Conservation (phyloP, 257 asterid species). For the Linderniella brevidens region DNA sequence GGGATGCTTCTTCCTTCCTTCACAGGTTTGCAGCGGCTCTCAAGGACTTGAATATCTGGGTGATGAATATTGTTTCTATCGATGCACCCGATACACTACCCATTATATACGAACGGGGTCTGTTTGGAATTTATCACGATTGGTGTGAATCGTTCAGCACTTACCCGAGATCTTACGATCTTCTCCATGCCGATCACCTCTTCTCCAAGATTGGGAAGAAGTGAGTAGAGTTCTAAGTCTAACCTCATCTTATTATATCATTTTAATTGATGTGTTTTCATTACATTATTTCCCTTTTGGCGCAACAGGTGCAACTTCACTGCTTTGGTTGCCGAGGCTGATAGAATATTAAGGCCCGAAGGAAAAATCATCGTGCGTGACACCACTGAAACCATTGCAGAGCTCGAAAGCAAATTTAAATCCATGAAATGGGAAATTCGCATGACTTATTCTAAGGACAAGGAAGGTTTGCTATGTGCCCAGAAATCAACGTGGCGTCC, state of each 20-base stretch:
- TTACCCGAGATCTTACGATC: conserved; percentile 96
- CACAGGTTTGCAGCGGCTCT: conserved; percentile 93
- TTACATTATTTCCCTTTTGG: conserved; percentile 1
- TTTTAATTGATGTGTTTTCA: background rate
- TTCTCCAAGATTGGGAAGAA: conserved; percentile 71
- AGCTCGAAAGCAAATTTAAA: conserved; percentile 56
- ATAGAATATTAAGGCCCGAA: conserved; percentile 80
- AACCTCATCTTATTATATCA: too few relatives aligned
- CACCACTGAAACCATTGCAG: conserved; percentile 35
- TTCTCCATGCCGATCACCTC: conserved; percentile 95
- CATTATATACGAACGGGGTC: conserved; percentile 73
- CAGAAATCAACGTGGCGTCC: conserved; percentile 84
- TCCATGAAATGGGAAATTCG: conserved; percentile 80
- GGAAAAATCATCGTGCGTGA: conserved; percentile 85
- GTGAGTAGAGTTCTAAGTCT: conserved; percentile 14
- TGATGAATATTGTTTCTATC: conserved; percentile 70
- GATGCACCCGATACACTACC: conserved; percentile 94
- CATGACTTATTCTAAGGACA: conserved; percentile 75
- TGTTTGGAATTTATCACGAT: conserved; percentile 86
- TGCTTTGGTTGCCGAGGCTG: conserved; percentile 69
- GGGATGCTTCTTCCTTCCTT: background rate
- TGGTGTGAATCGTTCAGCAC: conserved; percentile 99
- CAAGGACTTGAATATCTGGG: conserved; percentile 80
- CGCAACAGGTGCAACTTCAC: conserved; percentile 45
- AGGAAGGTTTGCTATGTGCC: conserved; percentile 70